phyloP scores from a whole-genome alignment of 495 filamentous ascomycete genomes.

The Talaromyces ruber region DNA sequence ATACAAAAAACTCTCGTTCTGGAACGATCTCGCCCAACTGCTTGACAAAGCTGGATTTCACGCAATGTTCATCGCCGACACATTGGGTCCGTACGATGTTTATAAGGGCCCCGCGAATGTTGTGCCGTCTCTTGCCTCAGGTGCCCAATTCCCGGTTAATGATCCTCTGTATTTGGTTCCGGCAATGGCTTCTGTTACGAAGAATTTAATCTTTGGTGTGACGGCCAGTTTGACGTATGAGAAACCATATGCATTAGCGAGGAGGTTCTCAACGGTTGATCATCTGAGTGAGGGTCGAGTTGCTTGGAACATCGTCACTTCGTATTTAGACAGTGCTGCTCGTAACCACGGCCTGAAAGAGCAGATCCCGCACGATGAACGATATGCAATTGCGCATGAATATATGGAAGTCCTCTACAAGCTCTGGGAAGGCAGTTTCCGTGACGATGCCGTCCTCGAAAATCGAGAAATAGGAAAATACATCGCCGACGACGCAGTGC shows the following conservation, averaged over 20 bases:
- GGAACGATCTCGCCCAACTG: conserved; percentile 47
- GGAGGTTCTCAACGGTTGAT: conserved; percentile 49
- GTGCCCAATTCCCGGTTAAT: conserved; percentile 25
- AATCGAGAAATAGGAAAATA: conserved; percentile 39
- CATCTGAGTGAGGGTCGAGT: conserved; percentile 48
- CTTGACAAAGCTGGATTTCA: conserved; percentile 52
- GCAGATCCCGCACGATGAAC: conserved; percentile 47
- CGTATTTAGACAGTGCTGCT: conserved; percentile 50
- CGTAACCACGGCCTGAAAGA: conserved; percentile 41
- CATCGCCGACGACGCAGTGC: conserved; percentile 39
- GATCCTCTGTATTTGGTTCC: conserved; percentile 41
- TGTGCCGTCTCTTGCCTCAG: conserved; percentile 17
- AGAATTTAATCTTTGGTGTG: conserved; percentile 44
- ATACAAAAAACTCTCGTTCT: conserved; percentile 45
- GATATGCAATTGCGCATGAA: conserved; percentile 51
- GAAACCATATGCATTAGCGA: conserved; percentile 50
- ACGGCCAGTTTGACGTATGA: conserved; percentile 47
- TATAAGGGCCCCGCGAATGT: conserved; percentile 24
- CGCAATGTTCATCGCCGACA: conserved; percentile 54
- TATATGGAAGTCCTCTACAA: conserved; percentile 55
- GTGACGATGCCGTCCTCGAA: conserved; percentile 45
- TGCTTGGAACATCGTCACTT: conserved; percentile 54
- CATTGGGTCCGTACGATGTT: conserved; percentile 23
- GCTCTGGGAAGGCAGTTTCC: conserved; percentile 51
- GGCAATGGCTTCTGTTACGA: conserved; percentile 49